Evolutionary conservation across 73 alveolate genomes (phyloP), one percentile per base, ranked within the genome.

Genomic region (Tetrahymena thermophila): DNA sequence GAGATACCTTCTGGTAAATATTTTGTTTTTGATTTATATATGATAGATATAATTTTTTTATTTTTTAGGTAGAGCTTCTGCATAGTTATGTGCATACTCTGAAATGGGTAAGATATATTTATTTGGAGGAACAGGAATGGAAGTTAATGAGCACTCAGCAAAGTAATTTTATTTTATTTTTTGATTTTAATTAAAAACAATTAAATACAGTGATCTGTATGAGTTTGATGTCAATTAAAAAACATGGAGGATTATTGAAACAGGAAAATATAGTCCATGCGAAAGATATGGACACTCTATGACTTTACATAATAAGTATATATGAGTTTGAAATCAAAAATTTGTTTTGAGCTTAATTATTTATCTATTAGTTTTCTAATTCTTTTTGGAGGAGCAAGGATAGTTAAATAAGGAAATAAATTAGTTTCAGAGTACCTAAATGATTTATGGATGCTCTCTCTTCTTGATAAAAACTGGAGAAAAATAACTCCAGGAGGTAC

Each of bases 231-330:
- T 94, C 11, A 25, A 38, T 35, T 50, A 34, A 15, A 89, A 95
- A 38, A 43, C 71, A 34, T 95, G 97, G 97, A 95, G 55, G 23
- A 58, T 55, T 43, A 10, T 95, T n/a, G 71, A 42, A 14, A 42
- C 93, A 3, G 84, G 43, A 83, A 94, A 94, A 19, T 35, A 34
- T 43, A 57, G 43, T 55, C 97, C 97, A 8, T 95, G 94, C 21
- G 95, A 85, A 14, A 95, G 97, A 25, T 95, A 95, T 55, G 97
- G 97, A n/a, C 97, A 95, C 35, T 85, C 95, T 0, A 85, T 95
- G 97, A 85, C 89, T 1, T 8, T 71, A 71, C 42, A 71, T 71
- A 71, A 71, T 11, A 71, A 71, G 89, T 71, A 71, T n/a, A 4
- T 19, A 19, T 3, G 14, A 6, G 17, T 71, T 19, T 71, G n/a